phyloP scores from a whole-genome alignment of 2,329 filamentous ascomycete genomes.

The Epichloe festucae region DNA sequence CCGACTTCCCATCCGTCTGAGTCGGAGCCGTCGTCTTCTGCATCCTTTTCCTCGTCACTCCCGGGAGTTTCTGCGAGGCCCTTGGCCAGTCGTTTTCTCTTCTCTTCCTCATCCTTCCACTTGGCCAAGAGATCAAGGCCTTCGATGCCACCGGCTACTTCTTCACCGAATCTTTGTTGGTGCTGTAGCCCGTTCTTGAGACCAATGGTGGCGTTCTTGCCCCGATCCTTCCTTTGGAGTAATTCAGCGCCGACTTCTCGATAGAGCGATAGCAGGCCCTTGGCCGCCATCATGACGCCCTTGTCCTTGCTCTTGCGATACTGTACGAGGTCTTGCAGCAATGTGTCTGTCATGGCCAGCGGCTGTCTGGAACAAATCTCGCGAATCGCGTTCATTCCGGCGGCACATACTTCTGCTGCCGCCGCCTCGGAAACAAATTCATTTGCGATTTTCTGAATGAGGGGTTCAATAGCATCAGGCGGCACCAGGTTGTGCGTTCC shows the following conservation, averaged over 20 bases:
- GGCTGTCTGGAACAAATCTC: conserved; percentile 90
- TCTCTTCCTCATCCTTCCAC: conserved; percentile 85
- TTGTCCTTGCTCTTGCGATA: conserved; percentile 98
- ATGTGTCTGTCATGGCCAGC: conserved; percentile 86
- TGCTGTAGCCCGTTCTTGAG: conserved; percentile 63
- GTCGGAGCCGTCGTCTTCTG: conserved; percentile 43
- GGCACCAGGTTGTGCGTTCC: conserved; percentile 84
- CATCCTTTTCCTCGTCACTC: conserved; percentile 46
- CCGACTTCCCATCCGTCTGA: conserved; percentile 49
- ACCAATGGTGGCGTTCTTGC: conserved; percentile 79
- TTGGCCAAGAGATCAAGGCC: conserved; percentile 82
- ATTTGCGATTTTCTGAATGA: conserved; percentile 92
- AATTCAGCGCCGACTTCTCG: conserved; percentile 83
- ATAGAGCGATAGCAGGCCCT: conserved; percentile 81
- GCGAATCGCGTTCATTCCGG: conserved; percentile 85
- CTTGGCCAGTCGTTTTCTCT: conserved; percentile 56
- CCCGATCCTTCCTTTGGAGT: conserved; percentile 78
- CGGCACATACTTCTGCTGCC: conserved; percentile 78
- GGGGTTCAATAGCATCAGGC: conserved; percentile 79
- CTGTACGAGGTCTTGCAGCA: conserved; percentile 91
- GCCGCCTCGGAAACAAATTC: conserved; percentile 96
- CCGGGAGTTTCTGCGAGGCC: conserved; percentile 51
- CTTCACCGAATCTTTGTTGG: conserved; percentile 71
- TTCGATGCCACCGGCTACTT: conserved; percentile 70
- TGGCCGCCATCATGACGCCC: conserved; percentile 96